Conservation (phyloP, 129 eudicot species). For the Arctium lappa region DNA sequence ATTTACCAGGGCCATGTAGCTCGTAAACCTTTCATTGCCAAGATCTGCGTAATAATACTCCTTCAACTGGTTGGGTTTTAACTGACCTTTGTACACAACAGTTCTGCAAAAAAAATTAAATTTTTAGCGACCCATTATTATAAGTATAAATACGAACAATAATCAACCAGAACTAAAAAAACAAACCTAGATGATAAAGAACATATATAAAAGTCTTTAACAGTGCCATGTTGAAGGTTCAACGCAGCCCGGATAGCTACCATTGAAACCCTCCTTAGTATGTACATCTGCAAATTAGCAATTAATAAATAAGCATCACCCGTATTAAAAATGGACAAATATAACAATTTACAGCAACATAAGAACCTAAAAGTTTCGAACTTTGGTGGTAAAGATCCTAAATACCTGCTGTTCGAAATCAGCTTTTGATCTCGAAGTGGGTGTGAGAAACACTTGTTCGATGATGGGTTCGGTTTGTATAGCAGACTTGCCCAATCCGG, state of each 20-base stretch:
- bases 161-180: not conserved
- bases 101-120: constrained; percentile 53
- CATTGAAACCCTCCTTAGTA: constrained; percentile 95
- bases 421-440: constrained; percentile 69
- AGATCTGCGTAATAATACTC: constrained; percentile 89
- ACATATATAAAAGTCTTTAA: constrained; percentile 88
- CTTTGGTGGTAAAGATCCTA: not conserved
- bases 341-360: not conserved
- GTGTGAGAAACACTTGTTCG: constrained; percentile 96
- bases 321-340: not conserved
- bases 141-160: not conserved
- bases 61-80: constrained; percentile 92
- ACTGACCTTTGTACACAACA: constrained; percentile 93
- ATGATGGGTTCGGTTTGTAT: constrained; percentile 92
- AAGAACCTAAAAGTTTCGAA: not conserved
- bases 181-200: constrained; percentile 95
- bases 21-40: constrained; percentile 99
- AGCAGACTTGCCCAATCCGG: constrained; percentile 90
- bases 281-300: constrained; percentile 68
- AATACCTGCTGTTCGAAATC: constrained; percentile 94
- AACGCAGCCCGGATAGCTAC: constrained; percentile 96
- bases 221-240: constrained; percentile 92
- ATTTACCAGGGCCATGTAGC: constrained; percentile 99
- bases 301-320: constrained; percentile 5
- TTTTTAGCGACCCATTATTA: not conserved